Base-by-base conservation (phyloP, 768 basidiomycete species). In the Leccinum disarticulatum region DNA sequence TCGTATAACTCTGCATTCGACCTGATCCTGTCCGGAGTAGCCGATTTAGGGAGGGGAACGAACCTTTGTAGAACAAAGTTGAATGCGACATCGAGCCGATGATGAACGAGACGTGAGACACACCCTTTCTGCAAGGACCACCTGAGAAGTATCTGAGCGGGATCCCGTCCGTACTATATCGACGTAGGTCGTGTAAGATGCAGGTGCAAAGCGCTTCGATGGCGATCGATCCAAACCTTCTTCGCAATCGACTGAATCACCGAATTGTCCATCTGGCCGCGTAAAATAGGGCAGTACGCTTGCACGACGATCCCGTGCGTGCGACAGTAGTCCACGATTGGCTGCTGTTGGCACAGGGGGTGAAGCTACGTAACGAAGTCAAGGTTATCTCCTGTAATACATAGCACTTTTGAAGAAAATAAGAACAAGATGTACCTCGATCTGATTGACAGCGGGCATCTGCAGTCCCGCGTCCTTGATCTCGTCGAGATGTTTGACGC, bases 111-210 rank as follows among this genome's bases (percentile, higher is more conserved):
- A 49, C 54, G 49, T 55, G 56, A 50, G 56, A 75, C 83, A 52
- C 65, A 90, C 90, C 87, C 86, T 68, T 82, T 84, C 71, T 97
- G 95, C 38, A 98, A 76, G 30, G 93, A 95, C 92, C 94, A 97
- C 25, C 95, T 84, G 57, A 97, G 76, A 15, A 97, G 81, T 49
- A 96, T 79, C 67, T 97, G 95, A 17, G 93, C 87, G 5, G 83
- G 81, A 46, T 87, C 83, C 56, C 84, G 83, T 46, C 74, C 72
- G 63, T 85, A 73, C 87, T 91, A 61, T 48, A 60, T 31, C 14
- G 27, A 49, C 15, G 8, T 0, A 49, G 5, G 31, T 13, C 22
- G 52, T 35, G 3, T 36, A 53, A 46, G 15, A 33, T 33, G 47
- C 63, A 46, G 15, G 28, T 33, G 47, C 63, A 46, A 67, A 54